Evolutionary conservation across 306 rosid species (phyloP), one percentile per base, ranked within the genome.

Genomic region (Cicer cuneatum): DNA sequence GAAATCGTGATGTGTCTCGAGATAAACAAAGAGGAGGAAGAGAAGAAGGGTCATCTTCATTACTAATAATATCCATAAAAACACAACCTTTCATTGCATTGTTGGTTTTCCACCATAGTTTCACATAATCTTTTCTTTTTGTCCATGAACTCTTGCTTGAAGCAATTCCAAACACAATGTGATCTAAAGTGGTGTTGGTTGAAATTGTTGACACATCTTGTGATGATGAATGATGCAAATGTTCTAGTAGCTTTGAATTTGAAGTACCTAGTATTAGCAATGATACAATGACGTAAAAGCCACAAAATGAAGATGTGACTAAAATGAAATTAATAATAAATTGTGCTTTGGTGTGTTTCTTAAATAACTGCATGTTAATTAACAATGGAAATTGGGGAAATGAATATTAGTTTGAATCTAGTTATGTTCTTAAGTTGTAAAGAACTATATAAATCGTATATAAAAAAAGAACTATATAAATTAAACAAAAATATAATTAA

Each of bases 111-210:
- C 97, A 94, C 98, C 97, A 94, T 4, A 88, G 77, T 48, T 81
- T 64, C 0, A 78, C 79, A 38, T 86, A 83, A 18, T 90, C 96
- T 65, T 91, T 91, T 42, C 95, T 74, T 79, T 64, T 64, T 8
- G 79, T 74, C 98, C 98, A 94, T 0, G 96, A 78, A 0, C 67
- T 42, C 72, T 75, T 66, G 77, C 80, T 85, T 10, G 96, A 90
- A 9, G 96, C 96, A 77, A 94, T 90, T 46, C 96, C 97, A 14
- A 94, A 94, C 77, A 92, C 97, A 72, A 94, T 40, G 64, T 93
- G 90, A 60, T 87, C 83, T 6, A 89, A 82, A 15, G 89, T 81
- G 18, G 93, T 90, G 0, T 59, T 59, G 0, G 14, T 58, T n/a
- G 35, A 1, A 8, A 78, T 52, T 2, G 74, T 66, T n/a, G 80